Conservation (phyloP, 495 filamentous ascomycete species). For the Choiromyces venosus region DNA sequence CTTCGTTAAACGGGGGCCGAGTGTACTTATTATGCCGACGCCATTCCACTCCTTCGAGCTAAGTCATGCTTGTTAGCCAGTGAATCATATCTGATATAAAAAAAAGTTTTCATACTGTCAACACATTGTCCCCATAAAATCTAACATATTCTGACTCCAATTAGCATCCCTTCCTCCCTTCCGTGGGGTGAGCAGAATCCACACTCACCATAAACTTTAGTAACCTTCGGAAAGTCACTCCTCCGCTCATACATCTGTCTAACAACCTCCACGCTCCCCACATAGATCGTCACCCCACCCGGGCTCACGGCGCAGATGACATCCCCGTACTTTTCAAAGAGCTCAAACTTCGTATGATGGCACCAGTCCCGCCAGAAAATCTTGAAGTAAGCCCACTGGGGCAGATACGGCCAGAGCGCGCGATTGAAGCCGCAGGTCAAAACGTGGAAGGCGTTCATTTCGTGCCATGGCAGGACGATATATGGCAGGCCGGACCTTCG, state of each 20-base stretch:
- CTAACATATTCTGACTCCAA: constrained; percentile 11
- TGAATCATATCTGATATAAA: not conserved
- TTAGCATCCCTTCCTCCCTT: not conserved
- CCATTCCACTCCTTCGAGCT: constrained; percentile 50
- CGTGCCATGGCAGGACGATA: constrained; percentile 15
- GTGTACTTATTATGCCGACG: constrained; percentile 52
- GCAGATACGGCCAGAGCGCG: constrained; percentile 15
- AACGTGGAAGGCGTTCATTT: constrained; percentile 11
- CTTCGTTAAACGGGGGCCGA: constrained; percentile 50
- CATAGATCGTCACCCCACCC: constrained; percentile 13
- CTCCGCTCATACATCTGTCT: constrained; percentile 11
- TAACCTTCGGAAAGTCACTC: constrained; percentile 22
- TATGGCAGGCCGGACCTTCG: constrained; percentile 23
- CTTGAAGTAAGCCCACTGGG: constrained; percentile 30
- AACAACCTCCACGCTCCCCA: constrained; percentile 22
- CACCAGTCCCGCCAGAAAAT: constrained; percentile 26
- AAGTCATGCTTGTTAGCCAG: not conserved
- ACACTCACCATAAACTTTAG: constrained; percentile 23
- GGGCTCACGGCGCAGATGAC: constrained; percentile 18
- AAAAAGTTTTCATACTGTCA: constrained; percentile 12
- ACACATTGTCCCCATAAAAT: constrained; percentile 23
- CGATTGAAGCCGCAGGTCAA: constrained; percentile 6
- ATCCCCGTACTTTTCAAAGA: constrained; percentile 24
- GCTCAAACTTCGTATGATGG: constrained; percentile 15
- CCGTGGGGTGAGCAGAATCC: not conserved